A percentile compares a stretch with the other conserved stretches of the same genome.
Evolutionary conservation across 148 eudicot genomes (phyloP).

Genomic region (Rhododendron williamsianum): DNA sequence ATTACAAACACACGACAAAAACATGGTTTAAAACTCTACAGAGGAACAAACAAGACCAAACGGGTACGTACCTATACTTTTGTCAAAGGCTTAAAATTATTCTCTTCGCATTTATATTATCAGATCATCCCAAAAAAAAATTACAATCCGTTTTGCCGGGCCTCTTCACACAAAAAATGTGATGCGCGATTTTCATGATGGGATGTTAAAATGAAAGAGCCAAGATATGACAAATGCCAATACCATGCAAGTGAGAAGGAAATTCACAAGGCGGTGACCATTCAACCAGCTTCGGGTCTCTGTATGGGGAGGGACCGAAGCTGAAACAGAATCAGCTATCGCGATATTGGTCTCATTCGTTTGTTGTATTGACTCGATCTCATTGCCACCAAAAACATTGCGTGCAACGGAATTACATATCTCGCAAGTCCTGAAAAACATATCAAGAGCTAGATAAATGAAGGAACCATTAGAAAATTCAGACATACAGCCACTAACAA

Average conservation of each 20-base stretch:
- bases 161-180: neutral
- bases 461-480: neutral
- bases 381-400: slow-evolving; percentile 27
- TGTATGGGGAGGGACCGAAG: slow-evolving; percentile 3
- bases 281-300: slow-evolving; percentile 35
- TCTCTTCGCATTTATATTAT: neutral
- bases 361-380: slow-evolving; percentile 26
- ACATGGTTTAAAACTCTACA: neutral
- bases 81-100: neutral
- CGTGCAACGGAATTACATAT: slow-evolving; percentile 41
- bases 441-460: neutral
- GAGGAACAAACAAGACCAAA: neutral
- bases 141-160: neutral
- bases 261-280: slow-evolving; percentile 43
- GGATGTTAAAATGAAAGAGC: slow-evolving; percentile 55
- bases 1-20: neutral
- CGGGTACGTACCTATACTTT: neutral
- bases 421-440: slow-evolving; percentile 38
- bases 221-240: slow-evolving; percentile 56
- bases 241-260: slow-evolving; percentile 47
- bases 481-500: neutral
- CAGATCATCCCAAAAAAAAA: neutral
- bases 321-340: neutral
- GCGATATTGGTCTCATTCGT: slow-evolving; percentile 11
- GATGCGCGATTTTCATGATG: slow-evolving; percentile 20